Base-by-base conservation (phyloP, 1,284 basidiomycete species). In the Polyporus tsugae region DNA sequence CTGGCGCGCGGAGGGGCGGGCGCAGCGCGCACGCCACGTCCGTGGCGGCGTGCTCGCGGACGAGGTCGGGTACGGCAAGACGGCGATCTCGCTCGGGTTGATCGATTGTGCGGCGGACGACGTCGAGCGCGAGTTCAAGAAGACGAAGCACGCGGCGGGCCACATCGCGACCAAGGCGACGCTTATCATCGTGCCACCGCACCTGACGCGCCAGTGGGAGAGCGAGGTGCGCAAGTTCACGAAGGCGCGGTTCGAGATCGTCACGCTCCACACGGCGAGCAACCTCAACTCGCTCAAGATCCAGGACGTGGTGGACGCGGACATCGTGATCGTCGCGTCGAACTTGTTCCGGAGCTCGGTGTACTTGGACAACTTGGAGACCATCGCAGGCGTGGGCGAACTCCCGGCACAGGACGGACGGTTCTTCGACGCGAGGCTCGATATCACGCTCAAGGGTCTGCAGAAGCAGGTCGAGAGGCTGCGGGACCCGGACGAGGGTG, bases 21-120 rank as follows among this genome's bases (percentile, higher is more conserved):
- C 95, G 1, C 90, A 94, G 73, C 83, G 96, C 29, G 87, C 90
- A 0, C 87, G 95, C 63, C 85, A 83, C 70, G 82, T 98, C 33
- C 87, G 94, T 60, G 97, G 96, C 17, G 97, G 97, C 36, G 96
- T 98, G 63, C 88, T 98, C 59, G 97, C 97, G 9, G 96, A 98
- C 76, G 93, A 97, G 79, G 96, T 98, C 72, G 96, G 97, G 62
- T 98, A 98, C 77, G 96, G 96, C 41, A 98, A 98, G 82, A 98
- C 96, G 0, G 96, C 96, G 35, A 98, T 98, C 74, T 96, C 95
- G 0, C 86, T 98, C 25, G 96, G 93, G 11, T 85, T 98, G 65
- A 92, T 97, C 71, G 91, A 93, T 75, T 91, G 89, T 75, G 85
- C 87, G 66, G 82, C 81, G 63, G 86, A 88, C 73, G 80, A 85